Evolutionary conservation across 1,284 basidiomycete species (phyloP).

Genomic region (Cerrena zonata): DNA sequence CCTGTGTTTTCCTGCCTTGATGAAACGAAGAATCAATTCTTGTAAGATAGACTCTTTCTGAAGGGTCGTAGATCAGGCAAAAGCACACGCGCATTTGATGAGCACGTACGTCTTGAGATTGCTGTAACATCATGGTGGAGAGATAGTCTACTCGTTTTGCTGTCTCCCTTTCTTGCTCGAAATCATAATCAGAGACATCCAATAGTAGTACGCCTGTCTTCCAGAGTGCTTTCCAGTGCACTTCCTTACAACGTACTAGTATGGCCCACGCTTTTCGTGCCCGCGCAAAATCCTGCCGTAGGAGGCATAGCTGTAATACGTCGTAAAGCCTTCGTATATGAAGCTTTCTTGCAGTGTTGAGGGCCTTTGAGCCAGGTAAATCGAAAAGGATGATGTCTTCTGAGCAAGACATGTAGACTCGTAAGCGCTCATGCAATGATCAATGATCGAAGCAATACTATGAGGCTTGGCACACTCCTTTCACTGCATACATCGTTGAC

Average conservation of each 20-base stretch:
- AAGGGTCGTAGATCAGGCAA: constrained; percentile 7
- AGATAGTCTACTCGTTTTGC: constrained; percentile 54
- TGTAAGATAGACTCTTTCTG: constrained; percentile 74
- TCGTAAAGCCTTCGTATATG: constrained; percentile 73
- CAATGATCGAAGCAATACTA: no score
- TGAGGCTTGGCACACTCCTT: not conserved
- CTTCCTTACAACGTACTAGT: constrained; percentile 76
- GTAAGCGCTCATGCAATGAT: not conserved
- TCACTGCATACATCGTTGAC: not conserved
- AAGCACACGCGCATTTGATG: constrained; percentile 1
- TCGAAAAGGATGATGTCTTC: constrained; percentile 50
- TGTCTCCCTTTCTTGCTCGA: constrained; percentile 22
- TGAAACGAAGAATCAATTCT: constrained; percentile 67
- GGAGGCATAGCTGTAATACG: constrained; percentile 67
- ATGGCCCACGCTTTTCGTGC: constrained; percentile 77
- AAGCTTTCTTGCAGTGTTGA: constrained; percentile 51
- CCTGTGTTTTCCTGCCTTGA: constrained; percentile 49
- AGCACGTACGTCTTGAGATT: constrained; percentile 53
- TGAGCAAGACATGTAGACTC: constrained; percentile 24
- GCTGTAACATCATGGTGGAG: constrained; percentile 61
- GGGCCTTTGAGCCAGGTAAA: constrained; percentile 39
- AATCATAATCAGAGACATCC: constrained; percentile 25
- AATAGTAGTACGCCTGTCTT: constrained; percentile 60
- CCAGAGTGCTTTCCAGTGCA: constrained; percentile 76
- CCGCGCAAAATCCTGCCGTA: constrained; percentile 59